Evolutionary conservation across 1,139 yeast genomes (phyloP), one percentile per base, ranked within the genome.

Genomic region (Taphrina wiesneri): DNA sequence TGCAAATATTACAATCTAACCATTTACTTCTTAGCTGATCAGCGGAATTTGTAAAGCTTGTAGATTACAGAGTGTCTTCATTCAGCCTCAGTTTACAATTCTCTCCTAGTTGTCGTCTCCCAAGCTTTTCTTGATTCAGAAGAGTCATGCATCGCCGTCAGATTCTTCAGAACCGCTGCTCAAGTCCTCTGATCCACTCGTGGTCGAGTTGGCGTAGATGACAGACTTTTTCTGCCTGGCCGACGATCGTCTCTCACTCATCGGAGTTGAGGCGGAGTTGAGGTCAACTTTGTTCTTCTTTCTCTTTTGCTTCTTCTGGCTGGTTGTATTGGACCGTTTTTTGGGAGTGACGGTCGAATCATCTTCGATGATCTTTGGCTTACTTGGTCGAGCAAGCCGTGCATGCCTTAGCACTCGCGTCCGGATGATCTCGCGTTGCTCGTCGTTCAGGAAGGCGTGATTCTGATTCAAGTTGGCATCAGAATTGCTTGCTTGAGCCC

Each of bases 401-500:
- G 26, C 21, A 19, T 52, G 56, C 19, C 17, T 52, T 26, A 34
- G 30, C 45, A 34, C 41, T 9, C 56, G 41, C 9, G 49, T 6
- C 19, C 39, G 36, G 34, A 54, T 54, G 7, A n/a, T 3, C 7
- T 28, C 49, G 21, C 32, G 43, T 25, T 54, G 49, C 17, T 54
- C 59, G 9, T 36, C 21, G 34, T 11, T 23, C 15, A 54, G 21
- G 49, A 54, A 54, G 34, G 49, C 21, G 6, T 17, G 46, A 21
- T 30, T 39, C 19, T 54, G 59, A 13, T 54, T 54, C 34, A 9
- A 5, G 15, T 54, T 54, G 32, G 26, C 59, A 13, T 36, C 46
- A 7, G 36, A 36, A 54, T 17, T 54, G 36, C 59, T 54, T 17
- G 21, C 26, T n/a, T 36, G 47, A 25, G 59, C 59, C 15, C 36